Evolutionary conservation across 495 filamentous ascomycete species (phyloP), one percentile per base, ranked within the genome.

Genomic region (Collariella sp.): DNA sequence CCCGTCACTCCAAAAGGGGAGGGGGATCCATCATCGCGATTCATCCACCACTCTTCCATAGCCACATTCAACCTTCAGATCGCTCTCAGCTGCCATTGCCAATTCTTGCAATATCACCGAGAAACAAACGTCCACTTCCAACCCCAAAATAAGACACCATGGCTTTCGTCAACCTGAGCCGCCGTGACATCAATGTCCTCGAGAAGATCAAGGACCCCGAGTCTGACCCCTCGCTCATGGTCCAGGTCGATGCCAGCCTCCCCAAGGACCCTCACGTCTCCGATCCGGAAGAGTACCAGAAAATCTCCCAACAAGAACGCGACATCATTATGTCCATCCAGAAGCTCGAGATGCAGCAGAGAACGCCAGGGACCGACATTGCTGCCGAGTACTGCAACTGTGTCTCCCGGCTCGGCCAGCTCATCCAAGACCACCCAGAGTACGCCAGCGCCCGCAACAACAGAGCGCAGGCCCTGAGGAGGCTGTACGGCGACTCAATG

Each of bases 131-230:
- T 24, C 41, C 41, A 15, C 9, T 3, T 1, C 20, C 2, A 9
- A 7, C 40, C 2, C 40, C 20, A 2, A 26, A 42, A 22, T 16
- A 40, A 36, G 51, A 62, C 45, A 70, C 59, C 24, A 78, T 83
- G 75, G 59, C 73, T 20, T 59, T 73, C 35, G 51, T 75, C 65
- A 64, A 73, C 33, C 81, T 95, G 24, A 84, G 83, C 50, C 67
- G 68, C 23, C 85, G 85, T 62, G 89, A 94, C 68, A 67, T 81
- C 55, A 76, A 81, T 33, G 80, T 91, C 55, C 81, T 93, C 39
- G 73, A 83, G 59, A 84, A 86, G 49, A 84, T 95, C 66, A 89
- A 86, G 62, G 87, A 93, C 57, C 84, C 86, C 12, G 88, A 91
- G 63, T 77, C 81, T 29, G 79, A 84, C 19, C 81, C 85, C 1